phyloP scores from a whole-genome alignment of 2,329 filamentous ascomycete genomes.

The Scedosporium minutisporum region DNA sequence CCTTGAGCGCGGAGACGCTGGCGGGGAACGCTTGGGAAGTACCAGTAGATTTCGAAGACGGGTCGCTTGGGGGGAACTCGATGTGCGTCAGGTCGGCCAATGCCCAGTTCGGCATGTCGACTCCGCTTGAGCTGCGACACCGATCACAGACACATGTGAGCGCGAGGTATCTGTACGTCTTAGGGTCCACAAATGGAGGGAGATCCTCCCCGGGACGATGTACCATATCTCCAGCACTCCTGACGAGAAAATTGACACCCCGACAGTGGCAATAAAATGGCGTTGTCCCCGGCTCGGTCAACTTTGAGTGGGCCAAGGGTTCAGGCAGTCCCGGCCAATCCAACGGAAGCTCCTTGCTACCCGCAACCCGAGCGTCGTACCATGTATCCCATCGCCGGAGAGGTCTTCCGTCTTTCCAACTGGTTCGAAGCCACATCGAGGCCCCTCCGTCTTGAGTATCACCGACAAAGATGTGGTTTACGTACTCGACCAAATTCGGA shows the following conservation, averaged over 20 bases:
- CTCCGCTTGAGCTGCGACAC: constrained; percentile 31
- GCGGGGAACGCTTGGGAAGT: constrained; percentile 7
- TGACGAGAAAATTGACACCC: constrained; percentile 32
- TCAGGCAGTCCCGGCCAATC: constrained; percentile 19
- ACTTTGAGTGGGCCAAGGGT: constrained; percentile 4
- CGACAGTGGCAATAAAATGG: constrained; percentile 35
- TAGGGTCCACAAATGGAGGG: constrained; percentile 32
- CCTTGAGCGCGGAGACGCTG: constrained; percentile 18
- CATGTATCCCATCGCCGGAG: constrained; percentile 17
- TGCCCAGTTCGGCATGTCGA: constrained; percentile 36
- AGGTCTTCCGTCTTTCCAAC: constrained; percentile 19
- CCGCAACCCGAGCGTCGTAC: constrained; percentile 7
- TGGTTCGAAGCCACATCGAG: constrained; percentile 31
- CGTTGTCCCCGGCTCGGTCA: constrained; percentile 15
- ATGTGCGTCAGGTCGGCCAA: constrained; percentile 30
- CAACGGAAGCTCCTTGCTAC: constrained; percentile 16
- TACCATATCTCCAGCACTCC: constrained; percentile 17
- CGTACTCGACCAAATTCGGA: constrained; percentile 21
- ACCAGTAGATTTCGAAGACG: not conserved
- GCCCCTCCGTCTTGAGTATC: constrained; percentile 45
- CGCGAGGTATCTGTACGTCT: constrained; percentile 27
- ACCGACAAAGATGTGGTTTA: constrained; percentile 32
- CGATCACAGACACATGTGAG: constrained; percentile 36
- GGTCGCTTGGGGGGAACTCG: constrained; percentile 15
- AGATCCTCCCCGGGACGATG: constrained; percentile 18